A percentile compares a stretch with the other conserved stretches of the same genome.
Conservation (phyloP, 2,329 filamentous ascomycete genomes). For the Amesomyces nigricolor region DNA sequence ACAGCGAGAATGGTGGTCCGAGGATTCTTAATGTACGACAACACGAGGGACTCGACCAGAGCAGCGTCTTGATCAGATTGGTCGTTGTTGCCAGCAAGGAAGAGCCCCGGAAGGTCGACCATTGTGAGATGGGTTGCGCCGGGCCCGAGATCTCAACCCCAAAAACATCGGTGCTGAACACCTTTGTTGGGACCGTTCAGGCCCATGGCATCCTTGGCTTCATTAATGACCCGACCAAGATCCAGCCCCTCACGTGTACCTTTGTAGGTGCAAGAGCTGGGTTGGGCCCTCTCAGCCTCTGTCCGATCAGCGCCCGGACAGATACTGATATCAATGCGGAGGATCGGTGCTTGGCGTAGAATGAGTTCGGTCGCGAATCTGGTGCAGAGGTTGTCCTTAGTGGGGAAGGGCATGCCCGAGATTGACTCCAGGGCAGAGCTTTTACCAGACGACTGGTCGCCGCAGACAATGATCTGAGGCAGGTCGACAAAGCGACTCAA, state of each 20-base stretch:
- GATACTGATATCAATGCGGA: constrained; percentile 30
- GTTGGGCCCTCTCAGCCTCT: constrained; percentile 24
- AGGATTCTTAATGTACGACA: constrained; percentile 49
- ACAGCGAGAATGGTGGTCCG: constrained; percentile 57
- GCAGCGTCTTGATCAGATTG: constrained; percentile 41
- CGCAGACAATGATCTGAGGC: constrained; percentile 50
- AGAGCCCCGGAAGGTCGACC: constrained; percentile 54
- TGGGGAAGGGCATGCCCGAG: constrained; percentile 50
- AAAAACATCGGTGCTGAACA: constrained; percentile 44
- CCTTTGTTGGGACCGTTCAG: constrained; percentile 32
- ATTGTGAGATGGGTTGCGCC: constrained; percentile 48
- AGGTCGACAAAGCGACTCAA: constrained; percentile 37
- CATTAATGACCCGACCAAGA: constrained; percentile 34
- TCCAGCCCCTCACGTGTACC: constrained; percentile 23
- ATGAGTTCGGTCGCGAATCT: constrained; percentile 57
- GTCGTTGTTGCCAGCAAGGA: constrained; percentile 43
- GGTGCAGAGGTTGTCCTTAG: constrained; percentile 49
- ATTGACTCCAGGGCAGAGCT: constrained; percentile 60
- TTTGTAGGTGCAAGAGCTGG: constrained; percentile 27
- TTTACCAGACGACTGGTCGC: constrained; percentile 58
- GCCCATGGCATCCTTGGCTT: constrained; percentile 45
- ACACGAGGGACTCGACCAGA: constrained; percentile 43
- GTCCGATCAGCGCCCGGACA: constrained; percentile 30
- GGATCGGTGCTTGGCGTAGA: constrained; percentile 37
- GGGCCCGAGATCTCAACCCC: constrained; percentile 45